Percentiles rank a stretch among this genome's conserved stretches.
These are phyloP conservation scores for Aspergillus nomiae DNA, from an alignment of 2,329 filamentous ascomycete genomes.

Conservation along the genomic window DNA sequence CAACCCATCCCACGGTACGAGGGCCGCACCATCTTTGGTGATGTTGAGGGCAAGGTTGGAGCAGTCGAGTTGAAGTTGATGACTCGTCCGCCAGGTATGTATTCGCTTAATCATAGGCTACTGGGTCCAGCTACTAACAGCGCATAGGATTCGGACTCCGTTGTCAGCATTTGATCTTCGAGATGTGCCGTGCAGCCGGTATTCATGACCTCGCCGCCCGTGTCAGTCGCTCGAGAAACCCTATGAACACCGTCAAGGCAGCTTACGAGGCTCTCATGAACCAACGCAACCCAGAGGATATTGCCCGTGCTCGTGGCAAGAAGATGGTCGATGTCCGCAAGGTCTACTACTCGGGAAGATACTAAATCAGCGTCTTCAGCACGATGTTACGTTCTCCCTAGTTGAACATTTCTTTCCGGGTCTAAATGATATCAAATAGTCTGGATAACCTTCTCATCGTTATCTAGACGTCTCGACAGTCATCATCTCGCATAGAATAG, in stretches of 20 bases:
- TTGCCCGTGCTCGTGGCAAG: constrained; percentile 85
- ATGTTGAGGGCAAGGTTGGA: constrained; percentile 79
- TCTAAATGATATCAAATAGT: constrained; percentile 15
- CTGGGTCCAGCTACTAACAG: constrained; percentile 11
- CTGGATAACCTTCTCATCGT: constrained; percentile 18
- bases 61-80: constrained; percentile 83
- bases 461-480: constrained; percentile 9
- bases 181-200: constrained; percentile 85
- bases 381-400: background rate
- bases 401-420: background rate
- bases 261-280: constrained; percentile 77
- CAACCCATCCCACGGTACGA: constrained; percentile 90
- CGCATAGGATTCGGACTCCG: constrained; percentile 84
- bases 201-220: constrained; percentile 83
- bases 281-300: constrained; percentile 85
- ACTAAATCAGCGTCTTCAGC: constrained; percentile 45
- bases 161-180: constrained; percentile 87
- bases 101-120: constrained; percentile 2
- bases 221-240: constrained; percentile 84
- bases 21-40: constrained; percentile 85
- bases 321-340: constrained; percentile 96
- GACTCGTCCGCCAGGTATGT: constrained; percentile 82
- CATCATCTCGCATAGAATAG: constrained; percentile 13
- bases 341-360: constrained; percentile 89
- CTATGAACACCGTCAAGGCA: constrained; percentile 97